phyloP scores from a whole-genome alignment of 371 early-diverging fungal species.

The Conidiobolus incongruus region DNA sequence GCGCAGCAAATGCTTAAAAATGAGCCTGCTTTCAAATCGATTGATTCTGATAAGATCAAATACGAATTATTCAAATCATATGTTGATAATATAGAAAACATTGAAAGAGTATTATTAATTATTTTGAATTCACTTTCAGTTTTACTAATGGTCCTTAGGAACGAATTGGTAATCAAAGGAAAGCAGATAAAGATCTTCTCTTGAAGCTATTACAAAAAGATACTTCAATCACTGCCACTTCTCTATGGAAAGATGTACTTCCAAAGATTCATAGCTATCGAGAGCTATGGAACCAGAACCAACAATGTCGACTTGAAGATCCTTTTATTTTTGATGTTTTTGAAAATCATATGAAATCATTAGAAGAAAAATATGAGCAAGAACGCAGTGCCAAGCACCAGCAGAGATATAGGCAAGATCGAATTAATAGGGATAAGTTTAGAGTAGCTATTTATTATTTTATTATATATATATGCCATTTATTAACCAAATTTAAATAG shows the following conservation, averaged over 20 bases:
- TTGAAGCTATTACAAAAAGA: not conserved
- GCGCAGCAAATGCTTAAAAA: not conserved
- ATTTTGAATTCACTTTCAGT: not conserved
- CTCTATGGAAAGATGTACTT: too few species aligned
- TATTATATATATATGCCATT: too few species aligned
- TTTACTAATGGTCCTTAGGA: not conserved
- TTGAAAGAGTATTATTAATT: not conserved
- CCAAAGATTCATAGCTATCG: not conserved
- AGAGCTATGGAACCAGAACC: too few species aligned
- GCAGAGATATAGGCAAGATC: slow-evolving; percentile 24
- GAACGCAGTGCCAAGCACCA: slow-evolving; percentile 13
- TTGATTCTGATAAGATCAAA: not conserved
- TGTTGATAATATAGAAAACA: not conserved
- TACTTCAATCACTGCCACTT: too few species aligned
- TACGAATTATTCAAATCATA: not conserved
- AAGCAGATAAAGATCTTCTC: not conserved
- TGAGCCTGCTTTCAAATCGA: not conserved
- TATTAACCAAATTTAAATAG: slow-evolving; percentile 20
- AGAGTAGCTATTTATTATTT: slow-evolving; percentile 14
- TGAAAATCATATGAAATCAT: slow-evolving; percentile 42
- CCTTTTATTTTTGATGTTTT: slow-evolving; percentile 26
- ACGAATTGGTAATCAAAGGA: not conserved
- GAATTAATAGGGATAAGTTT: slow-evolving; percentile 43
- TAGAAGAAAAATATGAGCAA: slow-evolving; percentile 32
- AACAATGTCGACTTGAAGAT: not conserved